Base-by-base conservation (phyloP, 1,284 basidiomycete genomes). In the Fomitopsis schrenkii region DNA sequence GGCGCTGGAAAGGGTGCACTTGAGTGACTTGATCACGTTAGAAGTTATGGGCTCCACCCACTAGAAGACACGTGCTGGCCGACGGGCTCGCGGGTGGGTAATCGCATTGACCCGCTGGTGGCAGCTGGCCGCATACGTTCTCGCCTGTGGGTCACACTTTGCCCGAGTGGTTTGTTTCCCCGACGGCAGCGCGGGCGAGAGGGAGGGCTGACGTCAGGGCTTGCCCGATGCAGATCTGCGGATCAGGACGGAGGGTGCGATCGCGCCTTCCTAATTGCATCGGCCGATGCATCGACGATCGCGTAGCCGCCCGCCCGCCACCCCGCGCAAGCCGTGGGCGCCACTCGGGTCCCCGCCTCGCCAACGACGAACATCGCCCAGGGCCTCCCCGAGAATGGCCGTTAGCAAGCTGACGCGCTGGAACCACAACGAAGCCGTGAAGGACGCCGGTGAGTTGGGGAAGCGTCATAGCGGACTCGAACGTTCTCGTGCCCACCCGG, bases 281-380 rank as follows among this genome's bases (percentile, higher is more conserved):
- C 52, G 52, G 52, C 52, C 52, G 52, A 54, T 38, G 52, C 33
- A 54, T 54, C 52, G 52, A 19, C 52, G 52, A 54, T 54, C 52
- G 36, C 3, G 9, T 54, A 38, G 5, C 19, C 35, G 30, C 28
- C 17, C 52, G 52, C 52, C 35, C 52, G 35, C 5, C 35, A 14
- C 38, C 38, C 45, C 12, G 12, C 45, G 19, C 45, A 14, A 48
- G 12, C 6, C 22, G 26, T n/a, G 12, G 26, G 7, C 28, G 48
- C 48, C 12, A 30, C 26, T 50, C 48, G 8, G 9, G 28, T 17
- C 48, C 15, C 14, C 28, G 35, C 48, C 28, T 12, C 48, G 4
- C 48, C 28, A 40, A 14, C 14, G 10, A 7, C 35, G 42, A 5
- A 45, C 44, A 5, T 10, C 10, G 44, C 7, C n/a, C 35, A 54